Conservation (phyloP, 148 eudicot genomes). For the Beta vulgaris region DNA sequence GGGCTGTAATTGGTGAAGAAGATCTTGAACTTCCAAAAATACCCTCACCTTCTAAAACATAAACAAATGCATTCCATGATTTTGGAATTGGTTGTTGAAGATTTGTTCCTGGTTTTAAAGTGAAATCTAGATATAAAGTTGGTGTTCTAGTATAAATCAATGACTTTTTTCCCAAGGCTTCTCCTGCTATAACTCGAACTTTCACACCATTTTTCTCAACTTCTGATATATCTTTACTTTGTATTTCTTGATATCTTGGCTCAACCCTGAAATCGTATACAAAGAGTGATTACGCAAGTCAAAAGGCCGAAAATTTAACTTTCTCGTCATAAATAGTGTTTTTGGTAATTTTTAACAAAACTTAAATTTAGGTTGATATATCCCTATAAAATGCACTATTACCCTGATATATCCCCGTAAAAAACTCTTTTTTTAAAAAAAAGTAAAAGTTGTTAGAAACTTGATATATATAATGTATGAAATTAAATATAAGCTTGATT, state of each 20-base stretch:
- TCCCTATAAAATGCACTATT: too few relatives aligned
- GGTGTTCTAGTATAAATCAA: slow-evolving; percentile 69
- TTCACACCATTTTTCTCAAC: slow-evolving; percentile 52
- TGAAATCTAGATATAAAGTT: slow-evolving; percentile 75
- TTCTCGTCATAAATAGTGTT: too few relatives aligned
- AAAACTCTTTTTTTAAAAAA: too few relatives aligned
- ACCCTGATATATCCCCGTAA: too few relatives aligned
- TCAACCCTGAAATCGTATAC: slow-evolving; percentile 49
- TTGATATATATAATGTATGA: too few relatives aligned
- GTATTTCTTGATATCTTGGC: slow-evolving; percentile 80
- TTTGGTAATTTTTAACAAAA: too few relatives aligned
- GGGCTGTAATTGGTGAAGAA: slow-evolving; percentile 36
- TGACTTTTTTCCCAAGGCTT: slow-evolving; percentile 64
- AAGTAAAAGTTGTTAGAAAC: too few relatives aligned
- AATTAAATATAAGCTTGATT: too few relatives aligned
- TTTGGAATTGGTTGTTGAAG: slow-evolving; percentile 56
- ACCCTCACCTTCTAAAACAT: slow-evolving; percentile 82
- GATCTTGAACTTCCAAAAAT: slow-evolving; percentile 53
- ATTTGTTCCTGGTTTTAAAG: slow-evolving; percentile 56
- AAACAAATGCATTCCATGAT: slow-evolving; percentile 73
- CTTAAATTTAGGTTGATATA: too few relatives aligned
- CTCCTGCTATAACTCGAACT: slow-evolving; percentile 81
- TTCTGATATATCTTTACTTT: slow-evolving; percentile 51
- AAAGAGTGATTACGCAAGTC: too few relatives aligned
- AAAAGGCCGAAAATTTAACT: too few relatives aligned